phyloP scores from a whole-genome alignment of 345 rosid genomes.

The Populus nigra region DNA sequence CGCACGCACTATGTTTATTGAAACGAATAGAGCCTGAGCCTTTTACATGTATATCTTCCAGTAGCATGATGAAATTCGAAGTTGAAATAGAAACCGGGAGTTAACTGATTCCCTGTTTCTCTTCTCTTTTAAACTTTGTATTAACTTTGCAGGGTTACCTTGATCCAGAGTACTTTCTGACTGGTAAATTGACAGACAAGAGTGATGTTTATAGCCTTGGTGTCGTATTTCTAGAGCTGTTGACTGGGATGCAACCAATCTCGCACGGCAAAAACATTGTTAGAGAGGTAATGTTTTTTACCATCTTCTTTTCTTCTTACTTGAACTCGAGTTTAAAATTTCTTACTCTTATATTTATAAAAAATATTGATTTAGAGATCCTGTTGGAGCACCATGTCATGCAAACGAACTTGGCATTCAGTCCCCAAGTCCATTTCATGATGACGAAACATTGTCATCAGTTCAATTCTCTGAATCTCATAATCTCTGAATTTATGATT shows the following conservation, averaged over 20 bases:
- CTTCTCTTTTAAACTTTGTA: background rate
- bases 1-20: background rate
- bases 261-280: slow-evolving; percentile 92
- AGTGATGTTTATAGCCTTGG: slow-evolving; percentile 97
- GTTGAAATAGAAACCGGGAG: background rate
- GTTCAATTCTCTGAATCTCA: background rate
- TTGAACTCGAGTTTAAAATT: too few species aligned
- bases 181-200: slow-evolving; percentile 89
- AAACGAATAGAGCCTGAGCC: too few species aligned
- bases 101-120: background rate
- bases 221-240: slow-evolving; percentile 80
- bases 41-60: background rate
- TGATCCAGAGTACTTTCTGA: slow-evolving; percentile 90
- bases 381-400: background rate
- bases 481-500: background rate
- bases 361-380: background rate
- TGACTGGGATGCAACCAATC: slow-evolving; percentile 93
- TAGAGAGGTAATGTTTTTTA: slow-evolving; percentile 54
- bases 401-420: background rate
- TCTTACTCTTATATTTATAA: too few species aligned
- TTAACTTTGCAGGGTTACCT: slow-evolving; percentile 74
- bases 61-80: background rate
- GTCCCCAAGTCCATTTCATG: background rate
- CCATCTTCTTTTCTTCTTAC: too few species aligned
- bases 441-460: background rate